phyloP scores from a whole-genome alignment of 148 eudicot species.

The Amaranthus palmeri region DNA sequence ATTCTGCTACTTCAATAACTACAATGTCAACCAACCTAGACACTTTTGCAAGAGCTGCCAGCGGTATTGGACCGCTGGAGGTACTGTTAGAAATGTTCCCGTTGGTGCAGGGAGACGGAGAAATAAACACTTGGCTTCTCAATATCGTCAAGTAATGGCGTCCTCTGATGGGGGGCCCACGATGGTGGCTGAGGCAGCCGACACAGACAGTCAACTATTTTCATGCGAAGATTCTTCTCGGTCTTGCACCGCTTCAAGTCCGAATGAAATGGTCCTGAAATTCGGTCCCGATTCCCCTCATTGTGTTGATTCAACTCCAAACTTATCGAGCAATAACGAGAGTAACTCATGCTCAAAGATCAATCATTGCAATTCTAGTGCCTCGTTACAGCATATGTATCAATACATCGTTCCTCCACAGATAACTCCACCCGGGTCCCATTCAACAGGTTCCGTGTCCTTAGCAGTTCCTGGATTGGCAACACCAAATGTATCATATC shows the following conservation, averaged over 20 bases:
- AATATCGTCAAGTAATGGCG: conserved; percentile 25
- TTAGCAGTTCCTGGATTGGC: conserved; percentile 20
- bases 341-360: conserved; percentile 7
- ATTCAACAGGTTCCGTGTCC: conserved; percentile 5
- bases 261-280: conserved; percentile 22
- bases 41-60: conserved; percentile 34
- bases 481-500: conserved; percentile 27
- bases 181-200: conserved; percentile 12
- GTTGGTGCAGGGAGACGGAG: conserved; percentile 47
- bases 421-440: conserved; percentile 7
- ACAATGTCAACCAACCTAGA: conserved; percentile 33
- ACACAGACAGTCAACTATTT: conserved; percentile 19
- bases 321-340: conserved; percentile 8
- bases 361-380: conserved; percentile 10
- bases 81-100: conserved; percentile 44
- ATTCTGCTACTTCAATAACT: conserved; percentile 35
- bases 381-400: conserved; percentile 13
- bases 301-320: conserved; percentile 12
- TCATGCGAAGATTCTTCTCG: conserved; percentile 22
- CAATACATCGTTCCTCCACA: conserved; percentile 22
- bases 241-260: conserved; percentile 22
- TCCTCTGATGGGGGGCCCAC: conserved; percentile 23
- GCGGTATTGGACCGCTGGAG: conserved; percentile 34
- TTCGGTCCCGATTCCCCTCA: conserved; percentile 28
- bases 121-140: conserved; percentile 40